Percentiles rank a stretch among this genome's conserved stretches.
These are phyloP conservation scores for Smithsoniella earleae DNA, from an alignment of 163 green algal genomes.

Conservation along the genomic window DNA sequence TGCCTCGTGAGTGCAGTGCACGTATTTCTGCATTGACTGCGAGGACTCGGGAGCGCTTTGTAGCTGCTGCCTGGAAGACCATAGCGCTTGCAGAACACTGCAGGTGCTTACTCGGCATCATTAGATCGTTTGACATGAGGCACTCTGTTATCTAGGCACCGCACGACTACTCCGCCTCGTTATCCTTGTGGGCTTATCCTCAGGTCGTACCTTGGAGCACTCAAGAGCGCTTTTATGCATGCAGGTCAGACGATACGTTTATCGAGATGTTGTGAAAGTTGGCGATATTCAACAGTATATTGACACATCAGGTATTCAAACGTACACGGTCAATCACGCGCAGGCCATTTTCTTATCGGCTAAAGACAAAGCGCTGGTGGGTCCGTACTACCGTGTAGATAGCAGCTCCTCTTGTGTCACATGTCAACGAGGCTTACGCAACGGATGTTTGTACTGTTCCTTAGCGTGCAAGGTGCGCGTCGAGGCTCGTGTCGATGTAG, in stretches of 20 bases:
- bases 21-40: conserved; percentile 28
- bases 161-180: no score
- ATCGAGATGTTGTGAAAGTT: conserved; percentile 36
- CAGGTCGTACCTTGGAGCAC: no score
- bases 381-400: conserved; percentile 24
- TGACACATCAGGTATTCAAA: conserved; percentile 34
- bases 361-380: conserved; percentile 25
- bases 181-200: no score
- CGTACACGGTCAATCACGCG: conserved; percentile 38
- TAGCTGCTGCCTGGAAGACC: conserved; percentile 25
- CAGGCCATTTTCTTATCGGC: conserved; percentile 36
- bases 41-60: conserved; percentile 1
- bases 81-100: conserved; percentile 7
- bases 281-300: conserved; percentile 34
- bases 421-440: conserved; percentile 2
- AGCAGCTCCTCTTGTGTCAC: conserved; percentile 28
- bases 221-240: no score
- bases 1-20: conserved; percentile 24
- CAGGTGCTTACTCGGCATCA: no score
- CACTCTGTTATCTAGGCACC: no score
- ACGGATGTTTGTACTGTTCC: conserved; percentile 19
- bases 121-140: no score
- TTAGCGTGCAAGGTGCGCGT: conserved; percentile 18
- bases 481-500: background rate
- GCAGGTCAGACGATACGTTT: conserved; percentile 36